phyloP scores from a whole-genome alignment of 2,329 filamentous ascomycete genomes.

The Cercospora nicotianae region DNA sequence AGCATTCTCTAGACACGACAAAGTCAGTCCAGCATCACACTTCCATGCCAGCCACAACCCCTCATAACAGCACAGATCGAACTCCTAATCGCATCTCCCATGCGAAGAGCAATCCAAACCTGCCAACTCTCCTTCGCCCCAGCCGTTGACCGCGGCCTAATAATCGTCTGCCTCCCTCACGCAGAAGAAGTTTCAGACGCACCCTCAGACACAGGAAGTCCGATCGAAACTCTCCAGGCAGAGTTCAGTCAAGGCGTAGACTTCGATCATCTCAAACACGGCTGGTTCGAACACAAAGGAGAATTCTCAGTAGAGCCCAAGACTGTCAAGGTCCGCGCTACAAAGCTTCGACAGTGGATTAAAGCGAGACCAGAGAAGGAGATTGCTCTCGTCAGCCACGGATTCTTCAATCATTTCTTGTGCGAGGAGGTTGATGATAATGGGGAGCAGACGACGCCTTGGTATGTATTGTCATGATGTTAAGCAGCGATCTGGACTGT shows the following conservation, averaged over 20 bases:
- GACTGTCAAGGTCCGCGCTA: constrained; percentile 30
- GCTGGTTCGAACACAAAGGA: constrained; percentile 34
- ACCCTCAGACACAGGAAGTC: constrained; percentile 33
- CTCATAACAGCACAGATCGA: constrained; percentile 29
- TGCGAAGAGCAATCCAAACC: constrained; percentile 34
- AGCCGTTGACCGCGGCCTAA: constrained; percentile 29
- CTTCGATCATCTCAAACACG: constrained; percentile 30
- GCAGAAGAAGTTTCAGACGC: constrained; percentile 34
- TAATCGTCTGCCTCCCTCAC: constrained; percentile 32
- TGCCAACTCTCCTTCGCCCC: constrained; percentile 31
- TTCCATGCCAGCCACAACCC: background rate
- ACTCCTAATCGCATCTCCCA: constrained; percentile 34
- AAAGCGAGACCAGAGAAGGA: constrained; percentile 32
- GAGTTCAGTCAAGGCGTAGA: constrained; percentile 32
- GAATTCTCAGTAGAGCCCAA: constrained; percentile 31
- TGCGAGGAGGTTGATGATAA: constrained; percentile 34
- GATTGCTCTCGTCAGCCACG: constrained; percentile 35
- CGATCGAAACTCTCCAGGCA: constrained; percentile 21
- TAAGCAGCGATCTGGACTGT: no score
- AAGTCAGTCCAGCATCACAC: constrained; percentile 17
- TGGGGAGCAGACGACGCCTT: constrained; percentile 34
- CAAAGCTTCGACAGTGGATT: constrained; percentile 32
- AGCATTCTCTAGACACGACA: constrained; percentile 31
- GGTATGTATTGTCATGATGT: no score
- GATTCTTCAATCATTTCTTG: constrained; percentile 36